These are phyloP conservation scores for Kondoa malvinella DNA, from an alignment of 768 basidiomycete species.

Conservation along the genomic window DNA sequence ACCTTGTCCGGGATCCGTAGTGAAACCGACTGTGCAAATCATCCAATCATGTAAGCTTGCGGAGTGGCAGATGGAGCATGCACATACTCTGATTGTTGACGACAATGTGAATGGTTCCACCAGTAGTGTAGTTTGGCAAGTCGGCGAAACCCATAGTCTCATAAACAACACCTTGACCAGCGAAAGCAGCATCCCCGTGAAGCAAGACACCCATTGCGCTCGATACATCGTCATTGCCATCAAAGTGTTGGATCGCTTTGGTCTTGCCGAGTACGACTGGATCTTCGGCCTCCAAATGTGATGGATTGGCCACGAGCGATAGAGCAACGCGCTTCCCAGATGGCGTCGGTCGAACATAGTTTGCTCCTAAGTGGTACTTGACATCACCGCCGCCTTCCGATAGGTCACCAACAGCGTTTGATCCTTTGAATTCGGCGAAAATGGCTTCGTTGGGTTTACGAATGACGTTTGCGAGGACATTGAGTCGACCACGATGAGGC, in stretches of 20 bases:
- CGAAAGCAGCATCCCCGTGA: slow-evolving; percentile 96
- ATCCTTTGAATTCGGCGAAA: slow-evolving; percentile 83
- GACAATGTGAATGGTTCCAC: slow-evolving; percentile 93
- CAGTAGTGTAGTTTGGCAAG: slow-evolving; percentile 85
- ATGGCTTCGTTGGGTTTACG: slow-evolving; percentile 97
- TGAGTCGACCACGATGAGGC: slow-evolving; percentile 97
- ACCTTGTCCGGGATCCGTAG: slow-evolving; percentile 91
- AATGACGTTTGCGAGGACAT: slow-evolving; percentile 94
- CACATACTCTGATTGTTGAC: slow-evolving; percentile 77
- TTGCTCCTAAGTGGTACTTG: slow-evolving; percentile 97
- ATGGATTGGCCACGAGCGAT: slow-evolving; percentile 95
- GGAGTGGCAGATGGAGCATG: neutral
- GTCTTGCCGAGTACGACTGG: slow-evolving; percentile 98
- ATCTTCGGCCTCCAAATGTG: slow-evolving; percentile 91
- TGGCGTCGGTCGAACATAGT: slow-evolving; percentile 94
- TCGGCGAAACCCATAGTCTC: slow-evolving; percentile 98
- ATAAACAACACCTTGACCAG: slow-evolving; percentile 94
- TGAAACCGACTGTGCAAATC: slow-evolving; percentile 53
- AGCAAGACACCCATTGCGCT: slow-evolving; percentile 89
- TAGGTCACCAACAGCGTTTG: slow-evolving; percentile 35
- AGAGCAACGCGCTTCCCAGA: slow-evolving; percentile 94
- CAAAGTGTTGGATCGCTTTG: slow-evolving; percentile 87
- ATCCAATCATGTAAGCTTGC: neutral
- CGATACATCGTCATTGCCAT: slow-evolving; percentile 44
- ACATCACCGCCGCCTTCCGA: slow-evolving; percentile 86